Base-by-base conservation (phyloP, 2,329 filamentous ascomycete species). In the Macrophomina pseudophaseolina region DNA sequence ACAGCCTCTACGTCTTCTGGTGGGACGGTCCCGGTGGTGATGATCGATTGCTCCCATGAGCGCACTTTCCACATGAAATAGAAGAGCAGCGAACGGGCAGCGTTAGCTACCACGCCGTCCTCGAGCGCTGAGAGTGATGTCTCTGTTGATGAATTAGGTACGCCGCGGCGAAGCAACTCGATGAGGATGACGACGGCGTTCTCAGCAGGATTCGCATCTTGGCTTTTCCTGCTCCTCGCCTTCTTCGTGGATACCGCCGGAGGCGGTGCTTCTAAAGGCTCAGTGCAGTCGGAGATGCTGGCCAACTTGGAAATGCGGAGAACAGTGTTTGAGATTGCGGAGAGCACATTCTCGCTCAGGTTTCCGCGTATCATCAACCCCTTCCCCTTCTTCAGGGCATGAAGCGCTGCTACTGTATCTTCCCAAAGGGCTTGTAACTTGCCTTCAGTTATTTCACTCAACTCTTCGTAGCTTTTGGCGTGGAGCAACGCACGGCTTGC, bases 11-110 rank as follows among this genome's bases (percentile, higher is more conserved):
- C 81, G 7, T 88, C 85, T 6, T 81, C 78, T 59, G 87, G 83
- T 1, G 87, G 73, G 65, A 92, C 84, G 4, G 82, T 68, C 6
- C 73, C 76, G 11, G 71, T 73, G 14, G 73, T 68, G 59, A 74
- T 83, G 52, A 82, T 72, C 16, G 74, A 70, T 4, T 70, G 70
- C n/a, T 75, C 73, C 56, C 80, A 74, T 48, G 84, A 82, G 64
- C 88, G 86, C 28, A 91, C 86, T 75, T 95, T 94, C 95, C 95
- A 99, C 88, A 97, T 92, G 75, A 97, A 97, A 80, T 97, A 98
- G 79, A 96, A 93, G 54, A 93, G 85, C 60, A 91, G 85, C 1
- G 89, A 85, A 70, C 91, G 90, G 73, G 96, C 91, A 35, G 93
- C 90, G 72, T 90, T 90, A 1, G 87, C 84, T 6, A 93, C 89